Evolutionary conservation across 1,139 yeast genomes (phyloP).

Genomic region (Blastobotrys serpentis): DNA sequence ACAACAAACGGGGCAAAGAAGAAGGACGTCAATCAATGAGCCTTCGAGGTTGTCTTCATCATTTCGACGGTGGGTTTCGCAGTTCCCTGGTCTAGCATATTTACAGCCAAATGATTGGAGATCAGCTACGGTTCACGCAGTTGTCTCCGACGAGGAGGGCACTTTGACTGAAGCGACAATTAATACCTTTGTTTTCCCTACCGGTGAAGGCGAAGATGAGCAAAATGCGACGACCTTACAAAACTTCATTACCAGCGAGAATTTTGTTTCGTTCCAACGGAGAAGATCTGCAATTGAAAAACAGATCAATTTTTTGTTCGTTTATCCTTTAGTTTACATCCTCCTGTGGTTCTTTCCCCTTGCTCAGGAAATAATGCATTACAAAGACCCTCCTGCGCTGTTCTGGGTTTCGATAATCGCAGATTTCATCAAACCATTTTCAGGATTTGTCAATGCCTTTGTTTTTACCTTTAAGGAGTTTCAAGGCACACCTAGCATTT

Average conservation of each 20-base stretch:
- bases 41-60: not conserved
- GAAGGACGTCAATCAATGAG: not conserved
- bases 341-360: constrained; percentile 78
- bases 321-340: constrained; percentile 76
- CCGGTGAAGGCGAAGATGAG: constrained; percentile 49
- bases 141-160: constrained; percentile 15
- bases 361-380: constrained; percentile 35
- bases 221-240: constrained; percentile 12
- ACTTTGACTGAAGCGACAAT: constrained; percentile 18
- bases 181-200: constrained; percentile 39
- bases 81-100: constrained; percentile 23
- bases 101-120: constrained; percentile 21
- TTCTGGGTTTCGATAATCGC: constrained; percentile 63
- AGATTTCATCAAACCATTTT: constrained; percentile 70
- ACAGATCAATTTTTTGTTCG: constrained; percentile 71
- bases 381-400: constrained; percentile 8
- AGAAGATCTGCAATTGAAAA: constrained; percentile 62
- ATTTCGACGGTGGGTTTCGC: constrained; percentile 14
- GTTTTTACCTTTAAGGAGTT: constrained; percentile 23
- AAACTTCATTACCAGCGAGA: constrained; percentile 22
- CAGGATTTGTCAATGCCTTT: constrained; percentile 24
- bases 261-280: constrained; percentile 36
- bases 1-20: not conserved
- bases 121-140: constrained; percentile 19
- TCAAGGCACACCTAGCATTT: not conserved